These are phyloP conservation scores for Thalassiosira ordinaria DNA, from an alignment of 352 stramenopile genomes.

Conservation along the genomic window DNA sequence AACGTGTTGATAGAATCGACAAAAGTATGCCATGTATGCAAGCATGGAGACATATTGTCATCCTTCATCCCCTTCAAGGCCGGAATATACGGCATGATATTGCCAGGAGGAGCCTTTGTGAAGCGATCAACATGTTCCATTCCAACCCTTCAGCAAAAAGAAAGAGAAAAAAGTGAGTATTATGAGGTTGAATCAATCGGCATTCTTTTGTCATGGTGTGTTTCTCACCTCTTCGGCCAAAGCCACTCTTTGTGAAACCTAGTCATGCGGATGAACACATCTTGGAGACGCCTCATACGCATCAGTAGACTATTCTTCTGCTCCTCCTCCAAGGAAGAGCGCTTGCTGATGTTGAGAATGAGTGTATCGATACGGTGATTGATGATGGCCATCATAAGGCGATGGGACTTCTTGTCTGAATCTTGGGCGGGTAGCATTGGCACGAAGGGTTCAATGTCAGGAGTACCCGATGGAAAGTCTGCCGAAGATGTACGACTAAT, in stretches of 20 bases:
- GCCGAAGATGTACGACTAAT: conserved; percentile 35
- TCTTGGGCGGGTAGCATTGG: conserved; percentile 54
- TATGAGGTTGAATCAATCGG: too few species aligned
- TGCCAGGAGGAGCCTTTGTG: conserved; percentile 43
- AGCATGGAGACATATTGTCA: conserved; percentile 7
- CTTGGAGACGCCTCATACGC: conserved; percentile 17
- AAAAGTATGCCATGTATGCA: conserved; percentile 33
- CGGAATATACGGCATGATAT: conserved; percentile 44
- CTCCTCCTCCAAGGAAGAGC: not conserved
- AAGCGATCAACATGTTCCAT: conserved; percentile 11
- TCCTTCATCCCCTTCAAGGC: too few species aligned
- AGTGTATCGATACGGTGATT: conserved; percentile 41
- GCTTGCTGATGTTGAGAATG: conserved; percentile 16
- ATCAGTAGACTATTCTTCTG: not conserved
- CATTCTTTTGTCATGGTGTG: too few species aligned
- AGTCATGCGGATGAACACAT: conserved; percentile 1
- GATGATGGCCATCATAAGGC: conserved; percentile 41
- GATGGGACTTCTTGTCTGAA: conserved; percentile 10
- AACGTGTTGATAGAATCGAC: conserved; percentile 16
- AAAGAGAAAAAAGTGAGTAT: too few species aligned
- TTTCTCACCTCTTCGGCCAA: conserved; percentile 39
- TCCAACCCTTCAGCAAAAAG: too few species aligned
- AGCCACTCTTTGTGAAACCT: conserved; percentile 39
- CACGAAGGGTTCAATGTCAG: conserved; percentile 47
- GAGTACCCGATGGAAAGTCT: conserved; percentile 30